Conservation (phyloP, 495 filamentous ascomycete species). For the Usnea hakonensis region DNA sequence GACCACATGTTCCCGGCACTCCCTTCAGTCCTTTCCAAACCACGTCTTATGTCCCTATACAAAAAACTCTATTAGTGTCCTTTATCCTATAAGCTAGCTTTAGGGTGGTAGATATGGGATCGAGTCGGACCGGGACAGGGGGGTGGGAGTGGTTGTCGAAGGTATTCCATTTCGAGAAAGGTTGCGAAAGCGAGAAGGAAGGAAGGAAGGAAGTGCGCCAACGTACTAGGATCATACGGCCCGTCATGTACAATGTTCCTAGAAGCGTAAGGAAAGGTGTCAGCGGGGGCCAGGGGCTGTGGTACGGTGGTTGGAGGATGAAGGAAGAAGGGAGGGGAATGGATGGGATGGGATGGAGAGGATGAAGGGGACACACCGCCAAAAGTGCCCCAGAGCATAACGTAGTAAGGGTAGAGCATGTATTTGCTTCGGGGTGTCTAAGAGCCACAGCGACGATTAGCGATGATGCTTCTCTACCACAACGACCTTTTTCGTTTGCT, state of each 20-base stretch:
- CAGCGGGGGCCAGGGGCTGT: background rate
- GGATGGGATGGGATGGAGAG: background rate
- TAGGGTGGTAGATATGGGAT: too few relatives aligned
- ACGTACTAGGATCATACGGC: conserved; percentile 38
- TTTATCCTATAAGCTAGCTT: conserved; percentile 14
- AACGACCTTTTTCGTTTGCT: too few relatives aligned
- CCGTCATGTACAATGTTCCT: conserved; percentile 46
- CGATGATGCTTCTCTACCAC: too few relatives aligned
- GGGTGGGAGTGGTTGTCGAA: too few relatives aligned
- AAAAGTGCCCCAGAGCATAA: conserved; percentile 56
- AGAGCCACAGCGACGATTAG: background rate
- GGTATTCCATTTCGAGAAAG: background rate
- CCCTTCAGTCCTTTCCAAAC: conserved; percentile 54
- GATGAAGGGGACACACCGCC: conserved; percentile 36
- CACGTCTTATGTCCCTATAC: conserved; percentile 78
- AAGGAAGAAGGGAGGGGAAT: background rate
- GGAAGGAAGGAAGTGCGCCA: background rate
- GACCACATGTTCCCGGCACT: background rate
- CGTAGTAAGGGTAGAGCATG: conserved; percentile 67
- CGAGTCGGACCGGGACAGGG: too few relatives aligned
- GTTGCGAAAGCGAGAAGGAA: background rate
- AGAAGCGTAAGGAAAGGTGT: conserved; percentile 15
- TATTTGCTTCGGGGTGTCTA: conserved; percentile 56
- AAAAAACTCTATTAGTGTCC: conserved; percentile 26
- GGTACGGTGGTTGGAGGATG: background rate